These are phyloP conservation scores for Cryptococcus jaspeensis DNA, from an alignment of 1,284 basidiomycete genomes.

Conservation along the genomic window DNA sequence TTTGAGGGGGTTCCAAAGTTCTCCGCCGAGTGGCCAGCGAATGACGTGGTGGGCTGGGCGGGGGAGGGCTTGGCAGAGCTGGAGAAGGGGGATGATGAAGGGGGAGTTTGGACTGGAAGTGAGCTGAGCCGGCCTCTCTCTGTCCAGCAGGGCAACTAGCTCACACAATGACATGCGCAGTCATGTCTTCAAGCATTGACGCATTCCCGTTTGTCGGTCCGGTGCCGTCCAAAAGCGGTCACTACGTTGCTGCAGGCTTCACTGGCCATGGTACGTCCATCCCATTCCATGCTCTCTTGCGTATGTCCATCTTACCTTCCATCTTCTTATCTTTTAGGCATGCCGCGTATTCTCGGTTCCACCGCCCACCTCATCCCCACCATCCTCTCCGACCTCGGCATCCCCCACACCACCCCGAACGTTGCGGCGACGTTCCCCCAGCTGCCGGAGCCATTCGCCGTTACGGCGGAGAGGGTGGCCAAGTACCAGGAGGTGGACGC, in stretches of 20 bases:
- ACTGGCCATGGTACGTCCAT: slow-evolving; percentile 25
- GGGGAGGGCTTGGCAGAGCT: slow-evolving; percentile 17
- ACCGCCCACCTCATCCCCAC: slow-evolving; percentile 18
- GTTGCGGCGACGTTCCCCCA: slow-evolving; percentile 10
- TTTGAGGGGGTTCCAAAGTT: slow-evolving; percentile 22
- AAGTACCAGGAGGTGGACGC: slow-evolving; percentile 8
- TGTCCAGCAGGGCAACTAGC: too few relatives aligned
- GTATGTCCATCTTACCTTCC: background rate
- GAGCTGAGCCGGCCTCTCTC: background rate
- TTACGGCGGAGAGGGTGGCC: slow-evolving; percentile 18
- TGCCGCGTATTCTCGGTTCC: slow-evolving; percentile 28
- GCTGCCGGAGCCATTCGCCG: slow-evolving; percentile 20
- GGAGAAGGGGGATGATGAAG: slow-evolving; percentile 13
- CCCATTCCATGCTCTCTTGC: background rate
- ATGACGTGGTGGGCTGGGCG: slow-evolving; percentile 19
- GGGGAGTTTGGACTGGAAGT: slow-evolving; percentile 31
- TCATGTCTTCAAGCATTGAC: slow-evolving; percentile 20
- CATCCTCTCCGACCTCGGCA: slow-evolving; percentile 13
- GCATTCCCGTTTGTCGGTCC: slow-evolving; percentile 23
- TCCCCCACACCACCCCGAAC: background rate
- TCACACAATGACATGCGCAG: slow-evolving; percentile 1
- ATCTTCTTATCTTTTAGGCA: slow-evolving; percentile 10
- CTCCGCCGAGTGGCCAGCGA: slow-evolving; percentile 19
- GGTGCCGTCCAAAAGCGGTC: slow-evolving; percentile 14
- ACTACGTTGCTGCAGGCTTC: slow-evolving; percentile 25